These are phyloP conservation scores for Phytophthora sp. DNA, from an alignment of 352 stramenopile genomes.

Conservation along the genomic window DNA sequence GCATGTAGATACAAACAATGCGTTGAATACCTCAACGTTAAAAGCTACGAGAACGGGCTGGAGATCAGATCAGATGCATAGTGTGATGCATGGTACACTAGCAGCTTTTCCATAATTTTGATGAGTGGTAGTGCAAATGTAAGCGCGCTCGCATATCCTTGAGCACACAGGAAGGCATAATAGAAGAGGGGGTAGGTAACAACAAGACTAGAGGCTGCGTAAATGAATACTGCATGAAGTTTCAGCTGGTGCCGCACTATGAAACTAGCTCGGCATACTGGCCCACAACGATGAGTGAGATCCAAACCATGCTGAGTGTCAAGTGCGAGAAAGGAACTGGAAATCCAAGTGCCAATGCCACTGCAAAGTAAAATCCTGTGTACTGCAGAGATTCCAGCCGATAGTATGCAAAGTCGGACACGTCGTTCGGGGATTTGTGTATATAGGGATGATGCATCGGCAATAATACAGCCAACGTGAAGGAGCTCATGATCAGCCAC, in stretches of 20 bases:
- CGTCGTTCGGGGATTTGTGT: slow-evolving; percentile 9
- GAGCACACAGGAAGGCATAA: slow-evolving; percentile 19
- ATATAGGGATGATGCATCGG: slow-evolving; percentile 15
- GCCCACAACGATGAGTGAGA: slow-evolving; percentile 10
- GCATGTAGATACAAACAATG: slow-evolving; percentile 39
- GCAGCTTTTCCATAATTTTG: slow-evolving; percentile 28
- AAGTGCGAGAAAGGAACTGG: slow-evolving; percentile 26
- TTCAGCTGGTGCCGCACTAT: slow-evolving; percentile 7
- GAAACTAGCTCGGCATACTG: not conserved
- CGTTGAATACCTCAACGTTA: slow-evolving; percentile 41
- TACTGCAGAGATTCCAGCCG: slow-evolving; percentile 7
- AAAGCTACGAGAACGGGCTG: slow-evolving; percentile 32
- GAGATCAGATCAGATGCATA: slow-evolving; percentile 20
- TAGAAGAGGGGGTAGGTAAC: slow-evolving; percentile 31
- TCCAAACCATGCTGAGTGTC: slow-evolving; percentile 23
- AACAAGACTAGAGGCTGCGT: slow-evolving; percentile 17
- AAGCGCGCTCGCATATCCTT: slow-evolving; percentile 7
- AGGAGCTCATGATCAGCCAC: slow-evolving; percentile 19
- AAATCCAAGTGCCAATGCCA: slow-evolving; percentile 18
- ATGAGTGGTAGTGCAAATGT: slow-evolving; percentile 22
- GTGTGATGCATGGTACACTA: slow-evolving; percentile 20
- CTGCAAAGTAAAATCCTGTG: slow-evolving; percentile 11
- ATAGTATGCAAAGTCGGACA: slow-evolving; percentile 5
- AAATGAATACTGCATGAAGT: slow-evolving; percentile 15
- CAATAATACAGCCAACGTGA: slow-evolving; percentile 13